Evolutionary conservation across 1,284 basidiomycete species (phyloP), one percentile per base, ranked within the genome.

Genomic region (Jaminaea rosea): DNA sequence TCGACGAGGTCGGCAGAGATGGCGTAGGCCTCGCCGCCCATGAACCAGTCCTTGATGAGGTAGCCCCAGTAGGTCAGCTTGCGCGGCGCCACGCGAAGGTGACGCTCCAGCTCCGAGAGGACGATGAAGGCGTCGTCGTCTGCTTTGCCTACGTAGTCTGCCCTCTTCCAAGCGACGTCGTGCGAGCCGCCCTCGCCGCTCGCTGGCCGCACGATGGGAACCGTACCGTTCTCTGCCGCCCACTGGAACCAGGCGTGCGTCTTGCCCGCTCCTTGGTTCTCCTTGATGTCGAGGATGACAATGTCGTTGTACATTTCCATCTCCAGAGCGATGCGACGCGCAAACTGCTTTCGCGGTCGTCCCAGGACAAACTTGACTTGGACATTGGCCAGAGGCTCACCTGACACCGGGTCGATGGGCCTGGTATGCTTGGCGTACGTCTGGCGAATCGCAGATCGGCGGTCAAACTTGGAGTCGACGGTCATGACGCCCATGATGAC

Each of bases 11-110:
- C 86, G 79, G 84, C 87, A 47, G 88, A 92, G 26, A 98, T 78
- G 8, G 84, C 91, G 75, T 98, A 98, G 55, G 90, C 77, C 75
- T 98, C 92, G 21, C 93, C 93, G 3, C 84, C 93, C 92, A 98
- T 97, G 77, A 97, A 97, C 50, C 79, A 79, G 69, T 92, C 88
- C 60, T 89, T 90, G 44, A 97, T 87, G 29, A 96, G 83, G 74
- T 97, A 78, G 48, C 72, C 72, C 72, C 72, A 73, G 47, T 71
- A 67, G 10, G 63, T 66, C 59, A 67, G 54, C 17, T 56, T 58
- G 7, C 68, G 63, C 21, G 72, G 70, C 10, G 64, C 52, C 0
- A 72, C 62, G 6, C 72, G 63, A 9, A 73, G 56, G 44, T 71
- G 70, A 17, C 68, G 59, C 46, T 73, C 72, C 26, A 73, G 54